Conservation (phyloP, 352 stramenopile species). For the Phytophthora litchii region DNA sequence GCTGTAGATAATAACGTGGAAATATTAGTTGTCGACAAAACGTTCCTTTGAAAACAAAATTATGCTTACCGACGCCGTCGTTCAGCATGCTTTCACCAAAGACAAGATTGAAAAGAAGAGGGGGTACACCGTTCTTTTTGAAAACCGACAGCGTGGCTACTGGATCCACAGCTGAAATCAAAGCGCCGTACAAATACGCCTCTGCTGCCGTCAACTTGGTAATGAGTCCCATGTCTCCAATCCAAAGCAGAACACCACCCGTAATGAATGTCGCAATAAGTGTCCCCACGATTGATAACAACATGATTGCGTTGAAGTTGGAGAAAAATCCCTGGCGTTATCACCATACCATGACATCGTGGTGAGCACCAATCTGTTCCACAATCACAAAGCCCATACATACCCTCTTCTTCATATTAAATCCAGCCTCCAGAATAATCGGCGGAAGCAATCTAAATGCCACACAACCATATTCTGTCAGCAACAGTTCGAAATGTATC, state of each 20-base stretch:
- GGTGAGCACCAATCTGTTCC: constrained; percentile 8
- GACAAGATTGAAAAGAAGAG: constrained; percentile 94
- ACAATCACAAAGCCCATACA: constrained; percentile 4
- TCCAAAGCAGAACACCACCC: constrained; percentile 73
- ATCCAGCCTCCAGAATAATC: constrained; percentile 87
- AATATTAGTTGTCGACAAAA: constrained; percentile 6
- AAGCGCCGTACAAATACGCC: constrained; percentile 90
- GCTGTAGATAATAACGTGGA: constrained; percentile 34
- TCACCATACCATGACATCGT: constrained; percentile 9
- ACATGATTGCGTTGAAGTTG: constrained; percentile 88
- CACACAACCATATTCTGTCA: constrained; percentile 4
- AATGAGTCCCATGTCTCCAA: constrained; percentile 71
- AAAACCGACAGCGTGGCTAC: constrained; percentile 94
- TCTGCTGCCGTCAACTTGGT: constrained; percentile 89
- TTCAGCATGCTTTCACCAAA: constrained; percentile 97
- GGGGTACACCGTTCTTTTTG: constrained; percentile 87
- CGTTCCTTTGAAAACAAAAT: background rate
- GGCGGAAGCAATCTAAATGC: constrained; percentile 60
- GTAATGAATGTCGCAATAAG: constrained; percentile 84
- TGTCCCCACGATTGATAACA: constrained; percentile 81
- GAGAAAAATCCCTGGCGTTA: constrained; percentile 78
- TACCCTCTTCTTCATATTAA: constrained; percentile 90
- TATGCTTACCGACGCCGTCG: constrained; percentile 84
- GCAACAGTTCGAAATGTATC: background rate
- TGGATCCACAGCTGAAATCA: constrained; percentile 94